A percentile compares a stretch with the other conserved stretches of the same genome.
These are phyloP conservation scores for Iris pallida DNA, from an alignment of 116 monocot genomes.

Conservation along the genomic window DNA sequence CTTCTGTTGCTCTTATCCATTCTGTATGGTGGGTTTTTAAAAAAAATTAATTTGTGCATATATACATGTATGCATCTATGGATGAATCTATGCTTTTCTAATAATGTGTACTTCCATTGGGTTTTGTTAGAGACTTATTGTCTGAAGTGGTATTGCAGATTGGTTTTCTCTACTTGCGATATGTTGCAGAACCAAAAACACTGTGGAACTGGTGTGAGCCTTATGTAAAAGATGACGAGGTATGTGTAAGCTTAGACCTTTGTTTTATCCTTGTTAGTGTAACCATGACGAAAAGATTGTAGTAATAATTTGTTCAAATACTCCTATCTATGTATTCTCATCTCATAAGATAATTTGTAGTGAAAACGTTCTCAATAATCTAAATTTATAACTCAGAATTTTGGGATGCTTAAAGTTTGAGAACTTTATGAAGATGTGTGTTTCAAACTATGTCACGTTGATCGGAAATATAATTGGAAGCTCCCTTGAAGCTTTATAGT, in stretches of 20 bases:
- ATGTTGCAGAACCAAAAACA: conserved; percentile 72
- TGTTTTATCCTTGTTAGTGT: background rate
- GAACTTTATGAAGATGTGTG: background rate
- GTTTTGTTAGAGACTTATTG: background rate
- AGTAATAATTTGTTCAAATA: background rate
- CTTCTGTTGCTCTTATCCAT: too few relatives aligned
- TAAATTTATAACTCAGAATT: background rate
- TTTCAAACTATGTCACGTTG: too few relatives aligned
- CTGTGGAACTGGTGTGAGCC: conserved; percentile 81
- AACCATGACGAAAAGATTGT: background rate
- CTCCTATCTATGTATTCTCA: background rate
- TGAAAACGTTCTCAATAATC: background rate
- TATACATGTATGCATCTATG: too few relatives aligned
- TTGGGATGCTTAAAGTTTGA: background rate
- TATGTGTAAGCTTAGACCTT: conserved; percentile 15
- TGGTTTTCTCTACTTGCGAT: conserved; percentile 71
- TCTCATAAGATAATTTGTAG: too few relatives aligned
- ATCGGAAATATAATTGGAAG: too few relatives aligned
- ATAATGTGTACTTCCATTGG: too few relatives aligned
- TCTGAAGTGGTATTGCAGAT: conserved; percentile 30
- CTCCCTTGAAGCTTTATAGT: too few relatives aligned
- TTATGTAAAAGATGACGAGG: conserved; percentile 84
- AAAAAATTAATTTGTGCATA: too few relatives aligned
- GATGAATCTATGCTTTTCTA: too few relatives aligned
- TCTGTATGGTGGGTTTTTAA: too few relatives aligned